Conservation (phyloP, 352 stramenopile genomes). For the Globisporangium camurandrum region DNA sequence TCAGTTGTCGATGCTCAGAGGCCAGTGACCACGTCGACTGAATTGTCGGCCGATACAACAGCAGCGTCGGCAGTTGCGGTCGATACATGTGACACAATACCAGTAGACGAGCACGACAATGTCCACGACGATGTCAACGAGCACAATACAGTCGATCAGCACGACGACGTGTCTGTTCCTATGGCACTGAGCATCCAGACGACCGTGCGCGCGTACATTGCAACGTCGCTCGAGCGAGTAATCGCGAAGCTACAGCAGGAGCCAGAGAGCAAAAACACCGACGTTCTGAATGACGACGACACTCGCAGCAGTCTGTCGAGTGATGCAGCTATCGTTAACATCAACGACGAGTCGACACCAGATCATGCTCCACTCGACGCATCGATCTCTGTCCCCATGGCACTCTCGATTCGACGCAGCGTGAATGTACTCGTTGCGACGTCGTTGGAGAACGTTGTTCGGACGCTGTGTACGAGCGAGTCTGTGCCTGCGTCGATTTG, state of each 20-base stretch:
- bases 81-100: too few relatives aligned
- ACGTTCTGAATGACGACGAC: neutral
- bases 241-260: constrained; percentile 9
- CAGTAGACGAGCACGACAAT: too few relatives aligned
- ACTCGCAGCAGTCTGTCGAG: neutral
- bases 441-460: constrained; percentile 22
- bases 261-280: neutral
- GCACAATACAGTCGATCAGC: neutral
- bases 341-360: neutral
- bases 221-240: constrained; percentile 17
- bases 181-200: constrained; percentile 20
- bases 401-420: constrained; percentile 25
- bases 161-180: constrained; percentile 10
- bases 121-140: neutral
- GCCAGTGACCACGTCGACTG: neutral
- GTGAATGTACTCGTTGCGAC: constrained; percentile 31
- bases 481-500: neutral
- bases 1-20: too few relatives aligned
- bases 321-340: neutral
- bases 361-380: neutral
- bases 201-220: constrained; percentile 15
- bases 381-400: constrained; percentile 17
- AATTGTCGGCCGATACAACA: neutral
- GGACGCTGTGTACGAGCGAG: constrained; percentile 14
- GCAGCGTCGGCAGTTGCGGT: neutral